A percentile compares a stretch with the other conserved stretches of the same genome.
Evolutionary conservation across 768 basidiomycete genomes (phyloP).

Genomic region (Collybia sp.): DNA sequence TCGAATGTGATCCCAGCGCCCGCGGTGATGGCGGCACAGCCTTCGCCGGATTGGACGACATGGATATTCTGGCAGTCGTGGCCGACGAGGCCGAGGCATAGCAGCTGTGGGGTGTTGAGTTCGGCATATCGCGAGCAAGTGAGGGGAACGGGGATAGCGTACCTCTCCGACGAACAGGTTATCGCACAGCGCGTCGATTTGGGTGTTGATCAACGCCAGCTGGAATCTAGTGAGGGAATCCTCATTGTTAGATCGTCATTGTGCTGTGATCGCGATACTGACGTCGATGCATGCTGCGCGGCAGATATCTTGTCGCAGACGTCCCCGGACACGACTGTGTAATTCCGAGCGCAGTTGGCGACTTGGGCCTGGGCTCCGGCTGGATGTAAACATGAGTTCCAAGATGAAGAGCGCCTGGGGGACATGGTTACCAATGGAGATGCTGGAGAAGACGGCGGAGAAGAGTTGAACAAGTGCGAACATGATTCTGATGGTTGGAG

Average conservation of each 20-base stretch:
- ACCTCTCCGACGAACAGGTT: constrained; percentile 53
- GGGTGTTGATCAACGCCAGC: constrained; percentile 47
- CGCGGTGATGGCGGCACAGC: constrained; percentile 39
- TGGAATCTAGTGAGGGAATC: constrained; percentile 39
- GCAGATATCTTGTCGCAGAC: constrained; percentile 54
- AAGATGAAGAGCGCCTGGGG: neutral
- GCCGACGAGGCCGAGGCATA: constrained; percentile 51
- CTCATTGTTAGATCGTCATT: neutral
- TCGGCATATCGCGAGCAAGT: neutral
- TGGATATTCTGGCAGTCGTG: constrained; percentile 55
- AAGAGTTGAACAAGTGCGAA: constrained; percentile 3
- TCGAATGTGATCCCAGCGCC: constrained; percentile 36
- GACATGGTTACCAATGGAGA: constrained; percentile 6
- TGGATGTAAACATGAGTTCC: too few species aligned
- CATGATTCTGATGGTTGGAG: constrained; percentile 4
- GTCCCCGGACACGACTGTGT: constrained; percentile 46
- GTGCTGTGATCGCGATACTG: constrained; percentile 9
- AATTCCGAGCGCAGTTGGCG: constrained; percentile 40
- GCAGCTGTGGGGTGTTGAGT: constrained; percentile 14
- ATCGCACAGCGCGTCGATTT: constrained; percentile 48
- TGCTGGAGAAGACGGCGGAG: constrained; percentile 6
- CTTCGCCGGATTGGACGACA: constrained; percentile 43
- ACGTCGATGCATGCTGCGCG: constrained; percentile 43
- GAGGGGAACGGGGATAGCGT: neutral
- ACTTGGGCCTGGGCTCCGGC: neutral